phyloP scores from a whole-genome alignment of 2,329 filamentous ascomycete species.

The Fusarium sarcochroum region DNA sequence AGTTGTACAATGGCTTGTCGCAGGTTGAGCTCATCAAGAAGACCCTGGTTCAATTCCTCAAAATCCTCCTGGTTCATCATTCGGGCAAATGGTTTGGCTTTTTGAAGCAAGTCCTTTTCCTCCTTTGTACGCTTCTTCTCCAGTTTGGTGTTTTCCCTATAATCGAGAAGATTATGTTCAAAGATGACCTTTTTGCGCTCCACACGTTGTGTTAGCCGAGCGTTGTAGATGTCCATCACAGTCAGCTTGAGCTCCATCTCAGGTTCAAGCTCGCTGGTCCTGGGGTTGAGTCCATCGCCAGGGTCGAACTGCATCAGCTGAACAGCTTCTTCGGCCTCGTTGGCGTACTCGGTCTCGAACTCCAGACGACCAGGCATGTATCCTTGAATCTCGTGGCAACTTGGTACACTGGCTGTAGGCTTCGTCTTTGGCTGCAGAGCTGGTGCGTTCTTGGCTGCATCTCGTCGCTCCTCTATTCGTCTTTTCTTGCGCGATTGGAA shows the following conservation, averaged over 20 bases:
- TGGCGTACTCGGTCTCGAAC: constrained; percentile 97
- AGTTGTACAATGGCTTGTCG: constrained; percentile 90
- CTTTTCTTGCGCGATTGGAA: constrained; percentile 95
- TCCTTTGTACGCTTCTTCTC: constrained; percentile 98
- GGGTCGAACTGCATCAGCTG: constrained; percentile 99
- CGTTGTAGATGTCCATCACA: constrained; percentile 98
- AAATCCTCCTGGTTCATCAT: constrained; percentile 98
- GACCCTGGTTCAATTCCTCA: constrained; percentile 84
- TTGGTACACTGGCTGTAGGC: constrained; percentile 93
- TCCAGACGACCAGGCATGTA: constrained; percentile 98
- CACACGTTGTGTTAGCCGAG: constrained; percentile 87
- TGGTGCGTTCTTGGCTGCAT: constrained; percentile 86
- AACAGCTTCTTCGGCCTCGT: constrained; percentile 97
- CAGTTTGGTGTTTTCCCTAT: constrained; percentile 87
- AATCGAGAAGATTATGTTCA: constrained; percentile 93
- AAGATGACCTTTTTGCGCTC: constrained; percentile 98
- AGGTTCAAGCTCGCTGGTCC: constrained; percentile 88
- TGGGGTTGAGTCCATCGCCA: constrained; percentile 89
- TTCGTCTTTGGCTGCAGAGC: constrained; percentile 93
- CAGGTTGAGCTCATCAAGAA: constrained; percentile 92
- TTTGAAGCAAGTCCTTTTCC: constrained; percentile 90
- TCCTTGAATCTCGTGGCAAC: constrained; percentile 97
- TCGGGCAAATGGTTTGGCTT: constrained; percentile 93
- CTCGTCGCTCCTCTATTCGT: constrained; percentile 91
- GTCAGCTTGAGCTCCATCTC: constrained; percentile 98